Base-by-base conservation (phyloP, 106 monocot genomes). In the Posidonia australis region DNA sequence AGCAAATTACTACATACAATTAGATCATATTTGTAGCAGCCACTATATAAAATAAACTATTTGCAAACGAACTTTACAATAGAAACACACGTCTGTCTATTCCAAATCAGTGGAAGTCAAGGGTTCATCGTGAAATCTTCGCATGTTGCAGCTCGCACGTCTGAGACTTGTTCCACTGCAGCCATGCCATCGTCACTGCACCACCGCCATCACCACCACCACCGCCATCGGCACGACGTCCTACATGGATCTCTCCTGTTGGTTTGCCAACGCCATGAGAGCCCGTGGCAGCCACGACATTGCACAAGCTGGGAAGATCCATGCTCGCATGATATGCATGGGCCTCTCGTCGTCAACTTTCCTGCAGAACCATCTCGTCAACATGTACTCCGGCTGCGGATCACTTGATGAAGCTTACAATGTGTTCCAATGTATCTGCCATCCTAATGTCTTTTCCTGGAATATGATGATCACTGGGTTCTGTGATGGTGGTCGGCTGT, bases 381-480 rank as follows among this genome's bases (percentile, higher is more conserved):
- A 74, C 32, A 29, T 68, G 9, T 93, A 93, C 79, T 48, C 84
- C 74, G 45, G 28, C 18, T 76, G 79, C 58, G 74, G 74, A 53
- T 67, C 62, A 21, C 26, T 71, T 18, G 43, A 67, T 17, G 84
- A 94, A 17, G 86, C 89, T 24, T 56, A 51, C 29, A 24, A 28
- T 19, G 55, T 89, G 18, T 86, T 84, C 48, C 44, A 55, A 10
- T 42, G 59, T 27, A 83, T 86, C 20, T 18, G 26, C 3, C 7
- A 21, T 12, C 86, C 73, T 21, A 93, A 93, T 64, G 75, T 76
- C 19, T 69, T 81, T 62, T 72, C 89, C 9, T 72, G 62, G 79
- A 93, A 93, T 65, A 76, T 81, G 25, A 71, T 89, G 77, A 75
- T 93, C 18, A 83, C 71, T n/a, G 89, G 83, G 12, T 67, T 77